Conservation (phyloP, 139 green algal species). For the Volvox africanus region DNA sequence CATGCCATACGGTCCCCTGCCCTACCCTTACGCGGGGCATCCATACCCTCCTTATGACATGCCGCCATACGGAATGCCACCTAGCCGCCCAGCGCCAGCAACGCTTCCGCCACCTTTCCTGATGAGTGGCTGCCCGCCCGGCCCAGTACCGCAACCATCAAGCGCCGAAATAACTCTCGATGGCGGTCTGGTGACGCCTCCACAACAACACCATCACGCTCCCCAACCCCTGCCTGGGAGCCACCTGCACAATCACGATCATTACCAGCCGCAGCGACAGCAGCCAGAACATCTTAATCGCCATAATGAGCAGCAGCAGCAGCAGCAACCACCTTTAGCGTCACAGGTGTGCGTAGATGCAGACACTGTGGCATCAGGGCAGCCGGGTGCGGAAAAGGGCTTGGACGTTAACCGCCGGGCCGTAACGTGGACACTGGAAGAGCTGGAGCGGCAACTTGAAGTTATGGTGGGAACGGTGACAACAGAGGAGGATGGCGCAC, state of each 20-base stretch:
- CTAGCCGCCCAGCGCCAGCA: not conserved
- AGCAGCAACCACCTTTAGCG: not conserved
- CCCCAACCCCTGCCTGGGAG: not conserved
- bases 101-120: not conserved
- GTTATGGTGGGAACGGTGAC: not conserved
- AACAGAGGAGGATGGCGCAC: not conserved
- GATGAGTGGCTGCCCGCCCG: not conserved
- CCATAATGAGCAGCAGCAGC: not conserved
- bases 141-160: too few species aligned
- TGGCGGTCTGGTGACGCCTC: not conserved
- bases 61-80: not conserved
- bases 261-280: not conserved
- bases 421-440: constrained; percentile 30
- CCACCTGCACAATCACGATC: not conserved
- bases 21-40: not conserved
- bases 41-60: not conserved
- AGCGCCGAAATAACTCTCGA: not conserved
- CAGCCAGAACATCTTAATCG: not conserved
- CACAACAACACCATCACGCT: constrained; percentile 35
- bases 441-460: constrained; percentile 31
- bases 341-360: not conserved
- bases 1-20: constrained; percentile 9
- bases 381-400: not conserved
- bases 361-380: too few species aligned
- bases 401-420: not conserved